A percentile compares a stretch with the other conserved stretches of the same genome.
Conservation (phyloP, 163 green algal species). For the Volvox carteri region DNA sequence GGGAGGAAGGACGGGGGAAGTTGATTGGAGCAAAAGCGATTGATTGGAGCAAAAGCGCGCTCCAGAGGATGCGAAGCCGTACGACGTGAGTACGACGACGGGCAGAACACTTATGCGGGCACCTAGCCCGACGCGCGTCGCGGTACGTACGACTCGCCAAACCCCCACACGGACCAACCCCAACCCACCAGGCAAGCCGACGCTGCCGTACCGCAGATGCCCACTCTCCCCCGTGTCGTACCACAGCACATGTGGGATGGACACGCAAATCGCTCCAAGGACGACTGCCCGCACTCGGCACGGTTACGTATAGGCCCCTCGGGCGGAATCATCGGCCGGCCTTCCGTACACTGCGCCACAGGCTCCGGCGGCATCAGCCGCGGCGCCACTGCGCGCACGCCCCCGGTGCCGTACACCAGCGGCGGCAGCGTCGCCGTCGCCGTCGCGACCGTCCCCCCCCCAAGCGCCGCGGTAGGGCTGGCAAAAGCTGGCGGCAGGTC, state of each 20-base stretch:
- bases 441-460: not conserved
- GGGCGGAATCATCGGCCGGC: conserved; percentile 12
- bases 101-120: no score
- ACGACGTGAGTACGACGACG: no score
- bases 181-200: conserved; percentile 42
- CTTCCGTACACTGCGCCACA: not conserved
- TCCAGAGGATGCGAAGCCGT: no score
- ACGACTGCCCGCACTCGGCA: conserved; percentile 36
- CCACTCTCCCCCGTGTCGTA: conserved; percentile 25
- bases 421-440: not conserved
- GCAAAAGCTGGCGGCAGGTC: no score
- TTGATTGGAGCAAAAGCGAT: no score
- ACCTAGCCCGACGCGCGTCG: no score
- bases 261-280: conserved; percentile 21
- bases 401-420: not conserved
- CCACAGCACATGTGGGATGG: conserved; percentile 46
- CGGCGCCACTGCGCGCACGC: conserved; percentile 16
- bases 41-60: no score
- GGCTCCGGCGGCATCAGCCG: not conserved
- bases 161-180: not conserved
- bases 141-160: no score
- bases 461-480: no score
- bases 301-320: not conserved
- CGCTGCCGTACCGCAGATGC: conserved; percentile 13
- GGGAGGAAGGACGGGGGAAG: no score